Percentiles rank a stretch among this genome's conserved stretches.
phyloP scores from a whole-genome alignment of 768 basidiomycete genomes.

The Pleurotus ostreatus region DNA sequence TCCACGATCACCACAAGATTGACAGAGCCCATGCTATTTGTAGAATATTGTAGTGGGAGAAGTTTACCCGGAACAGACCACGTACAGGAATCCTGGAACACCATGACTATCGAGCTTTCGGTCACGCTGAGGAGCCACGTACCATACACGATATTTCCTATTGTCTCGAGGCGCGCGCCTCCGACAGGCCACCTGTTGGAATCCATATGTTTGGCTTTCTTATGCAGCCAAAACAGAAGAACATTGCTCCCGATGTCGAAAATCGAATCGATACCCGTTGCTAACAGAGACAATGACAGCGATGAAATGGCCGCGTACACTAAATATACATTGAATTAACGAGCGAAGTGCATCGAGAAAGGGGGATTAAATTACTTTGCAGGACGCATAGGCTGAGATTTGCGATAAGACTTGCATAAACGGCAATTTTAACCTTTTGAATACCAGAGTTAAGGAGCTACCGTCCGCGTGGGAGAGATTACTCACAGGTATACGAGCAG shows the following conservation, averaged over 20 bases:
- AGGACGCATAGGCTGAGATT: slow-evolving; percentile 72
- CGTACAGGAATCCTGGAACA: slow-evolving; percentile 45
- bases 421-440: slow-evolving; percentile 77
- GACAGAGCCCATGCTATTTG: slow-evolving; percentile 78
- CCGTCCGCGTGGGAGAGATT: background rate
- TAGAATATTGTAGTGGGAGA: background rate
- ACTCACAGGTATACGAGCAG: slow-evolving; percentile 62
- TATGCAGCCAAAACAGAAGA: slow-evolving; percentile 76
- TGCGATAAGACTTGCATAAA: slow-evolving; percentile 76
- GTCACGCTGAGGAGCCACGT: background rate
- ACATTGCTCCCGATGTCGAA: slow-evolving; percentile 84
- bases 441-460: background rate
- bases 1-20: slow-evolving; percentile 91
- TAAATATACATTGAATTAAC: slow-evolving; percentile 23
- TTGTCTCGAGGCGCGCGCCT: slow-evolving; percentile 85
- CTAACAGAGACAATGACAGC: slow-evolving; percentile 78
- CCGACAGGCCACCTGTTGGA: slow-evolving; percentile 89
- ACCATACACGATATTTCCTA: slow-evolving; percentile 88
- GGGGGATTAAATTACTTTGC: slow-evolving; percentile 46
- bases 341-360: background rate
- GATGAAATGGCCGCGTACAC: slow-evolving; percentile 93
- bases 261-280: slow-evolving; percentile 85
- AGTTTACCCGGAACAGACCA: slow-evolving; percentile 2
- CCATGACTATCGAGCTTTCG: too few relatives aligned
- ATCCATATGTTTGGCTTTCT: slow-evolving; percentile 68